Conservation (phyloP, 805 yeast genomes). For the Teunomyces stri region DNA sequence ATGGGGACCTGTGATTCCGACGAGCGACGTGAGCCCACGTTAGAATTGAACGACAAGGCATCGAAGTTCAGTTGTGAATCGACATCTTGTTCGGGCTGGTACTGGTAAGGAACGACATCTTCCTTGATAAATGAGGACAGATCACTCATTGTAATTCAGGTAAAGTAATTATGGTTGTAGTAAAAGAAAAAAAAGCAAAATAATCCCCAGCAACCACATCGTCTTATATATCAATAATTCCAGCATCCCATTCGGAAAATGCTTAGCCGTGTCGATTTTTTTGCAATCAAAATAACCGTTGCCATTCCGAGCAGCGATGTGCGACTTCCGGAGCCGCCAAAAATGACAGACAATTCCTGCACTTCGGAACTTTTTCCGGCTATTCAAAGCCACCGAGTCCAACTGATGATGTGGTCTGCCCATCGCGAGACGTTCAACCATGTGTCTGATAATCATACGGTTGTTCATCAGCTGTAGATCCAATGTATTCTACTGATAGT, state of each 20-base stretch:
- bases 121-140: not conserved
- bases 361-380: not conserved
- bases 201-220: not conserved
- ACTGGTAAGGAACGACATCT: not conserved
- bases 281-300: not conserved
- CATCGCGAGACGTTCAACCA: too few relatives aligned
- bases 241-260: not conserved
- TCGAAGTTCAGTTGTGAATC: not conserved
- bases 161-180: not conserved
- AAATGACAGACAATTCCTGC: not conserved
- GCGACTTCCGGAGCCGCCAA: not conserved
- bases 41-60: not conserved
- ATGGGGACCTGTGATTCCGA: conserved; percentile 11
- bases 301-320: not conserved
- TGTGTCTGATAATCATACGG: too few relatives aligned
- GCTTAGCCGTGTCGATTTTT: not conserved
- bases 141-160: not conserved
- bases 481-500: too few relatives aligned
- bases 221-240: not conserved
- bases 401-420: not conserved
- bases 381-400: not conserved
- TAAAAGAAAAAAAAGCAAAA: too few relatives aligned
- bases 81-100: not conserved
- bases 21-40: not conserved
- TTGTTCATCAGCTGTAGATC: too few relatives aligned